phyloP scores from a whole-genome alignment of 2,329 filamentous ascomycete genomes.

The Cladosporium sp. region DNA sequence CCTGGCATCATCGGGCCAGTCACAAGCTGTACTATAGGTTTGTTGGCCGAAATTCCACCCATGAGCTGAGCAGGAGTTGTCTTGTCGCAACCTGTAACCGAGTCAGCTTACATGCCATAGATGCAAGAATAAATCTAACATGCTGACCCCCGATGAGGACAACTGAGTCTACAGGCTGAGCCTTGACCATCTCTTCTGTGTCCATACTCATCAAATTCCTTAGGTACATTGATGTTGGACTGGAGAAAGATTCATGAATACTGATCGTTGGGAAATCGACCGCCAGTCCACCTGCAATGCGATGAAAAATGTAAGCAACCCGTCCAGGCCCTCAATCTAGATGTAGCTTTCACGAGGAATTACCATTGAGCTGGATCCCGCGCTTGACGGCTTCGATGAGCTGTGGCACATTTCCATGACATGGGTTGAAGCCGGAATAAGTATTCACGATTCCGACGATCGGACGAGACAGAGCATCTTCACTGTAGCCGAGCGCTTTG shows the following conservation, averaged over 20 bases:
- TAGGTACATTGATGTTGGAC: slow-evolving; percentile 70
- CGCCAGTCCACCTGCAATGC: slow-evolving; percentile 51
- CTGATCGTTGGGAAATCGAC: slow-evolving; percentile 73
- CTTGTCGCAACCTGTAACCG: slow-evolving; percentile 62
- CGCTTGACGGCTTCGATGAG: slow-evolving; percentile 67
- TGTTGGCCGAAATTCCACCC: slow-evolving; percentile 71
- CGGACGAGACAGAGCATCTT: slow-evolving; percentile 65
- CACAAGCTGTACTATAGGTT: slow-evolving; percentile 63
- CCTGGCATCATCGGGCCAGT: slow-evolving; percentile 75
- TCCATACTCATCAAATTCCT: slow-evolving; percentile 76
- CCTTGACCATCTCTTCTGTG: slow-evolving; percentile 72
- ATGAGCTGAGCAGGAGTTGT: slow-evolving; percentile 71
- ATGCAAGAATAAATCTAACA: not conserved
- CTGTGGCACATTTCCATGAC: slow-evolving; percentile 66
- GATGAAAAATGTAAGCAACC: too few species aligned
- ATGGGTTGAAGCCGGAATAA: slow-evolving; percentile 68
- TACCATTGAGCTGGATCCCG: slow-evolving; percentile 58
- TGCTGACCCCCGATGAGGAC: slow-evolving; percentile 57
- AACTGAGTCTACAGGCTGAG: slow-evolving; percentile 65
- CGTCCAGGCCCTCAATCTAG: too few species aligned
- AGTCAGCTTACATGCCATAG: not conserved
- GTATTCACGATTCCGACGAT: slow-evolving; percentile 75
- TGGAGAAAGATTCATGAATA: slow-evolving; percentile 64
- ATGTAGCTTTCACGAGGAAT: too few species aligned
- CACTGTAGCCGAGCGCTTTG: slow-evolving; percentile 69